Evolutionary conservation across 352 stramenopile species (phyloP), one percentile per base, ranked within the genome.

Genomic region (Pythium myriotylum): DNA sequence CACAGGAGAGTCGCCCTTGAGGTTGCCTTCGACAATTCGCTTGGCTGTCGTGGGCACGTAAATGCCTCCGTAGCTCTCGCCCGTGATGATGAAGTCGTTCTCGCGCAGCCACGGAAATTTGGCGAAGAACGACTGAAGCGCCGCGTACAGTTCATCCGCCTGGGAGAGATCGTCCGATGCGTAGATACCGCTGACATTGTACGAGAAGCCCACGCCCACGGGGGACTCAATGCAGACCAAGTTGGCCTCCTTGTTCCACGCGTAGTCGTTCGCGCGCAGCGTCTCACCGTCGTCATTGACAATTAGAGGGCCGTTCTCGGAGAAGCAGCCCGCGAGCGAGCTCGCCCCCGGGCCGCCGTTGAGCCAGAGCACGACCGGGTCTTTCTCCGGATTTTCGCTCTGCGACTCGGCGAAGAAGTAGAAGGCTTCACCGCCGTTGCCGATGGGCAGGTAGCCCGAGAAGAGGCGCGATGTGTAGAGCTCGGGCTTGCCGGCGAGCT

Each of bases 61-160:
- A 40, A 96, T 62, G 29, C 87, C 87, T 20, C 81, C 87, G 57
- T 91, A 94, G 24, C 69, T 91, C 57, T 94, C 81, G 41, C 86
- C 85, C n/a, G 77, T 77, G 27, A 95, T 74, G 45, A 92, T 85
- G 52, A 95, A 88, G 33, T 95, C 78, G 54, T 95, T 95, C 12
- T 70, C 39, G 6, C 65, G 68, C 6, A 94, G 77, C 54, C 92
- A 82, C 4, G 86, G 77, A 74, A 98, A 98, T 20, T 93, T 84
- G 41, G 33, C 32, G 43, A 89, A 97, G 62, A 98, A 96, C 24
- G 85, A 79, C 63, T 95, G 76, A 45, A 97, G 69, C 1, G 80
- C 75, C 14, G 68, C 60, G 54, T 94, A 88, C 59, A 96, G 85
- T 61, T 96, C 88, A 12, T 74, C 43, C 0, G 91, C 86, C 22